Evolutionary conservation across 1,284 basidiomycete genomes (phyloP).

Genomic region (Cutaneotrichosporon mucoides): DNA sequence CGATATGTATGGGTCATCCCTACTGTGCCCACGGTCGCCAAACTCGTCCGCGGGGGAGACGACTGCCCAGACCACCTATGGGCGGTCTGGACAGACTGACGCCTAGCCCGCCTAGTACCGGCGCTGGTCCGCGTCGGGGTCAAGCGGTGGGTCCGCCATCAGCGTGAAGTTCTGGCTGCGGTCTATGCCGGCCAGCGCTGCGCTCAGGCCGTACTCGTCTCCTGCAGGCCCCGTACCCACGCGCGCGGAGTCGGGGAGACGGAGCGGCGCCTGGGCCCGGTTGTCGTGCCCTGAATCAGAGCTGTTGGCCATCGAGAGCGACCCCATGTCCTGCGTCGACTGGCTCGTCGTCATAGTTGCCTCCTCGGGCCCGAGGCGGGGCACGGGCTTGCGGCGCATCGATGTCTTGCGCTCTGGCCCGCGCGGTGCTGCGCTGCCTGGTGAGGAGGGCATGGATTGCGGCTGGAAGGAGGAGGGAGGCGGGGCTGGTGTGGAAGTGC

Average conservation of each 20-base stretch:
- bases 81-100: too few species aligned
- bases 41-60: too few species aligned
- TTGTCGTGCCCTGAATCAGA: background rate
- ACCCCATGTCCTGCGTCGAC: background rate
- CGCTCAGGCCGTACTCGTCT: constrained; percentile 15
- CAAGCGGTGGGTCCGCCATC: constrained; percentile 19
- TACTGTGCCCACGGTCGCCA: too few species aligned
- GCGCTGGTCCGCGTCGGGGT: background rate
- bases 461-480: background rate
- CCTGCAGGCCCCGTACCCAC: background rate
- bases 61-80: too few species aligned
- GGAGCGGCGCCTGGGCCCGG: background rate
- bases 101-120: background rate
- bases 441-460: background rate
- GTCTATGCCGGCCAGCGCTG: constrained; percentile 6
- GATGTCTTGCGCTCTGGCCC: constrained; percentile 14
- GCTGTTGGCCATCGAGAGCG: background rate
- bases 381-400: constrained; percentile 23
- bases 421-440: too few species aligned
- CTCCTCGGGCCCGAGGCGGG: constrained; percentile 7
- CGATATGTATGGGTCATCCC: too few species aligned
- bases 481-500: background rate
- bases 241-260: background rate
- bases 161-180: constrained; percentile 8
- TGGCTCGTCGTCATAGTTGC: background rate